Conservation (phyloP, 495 filamentous ascomycete genomes). For the Copromyces sp. region DNA sequence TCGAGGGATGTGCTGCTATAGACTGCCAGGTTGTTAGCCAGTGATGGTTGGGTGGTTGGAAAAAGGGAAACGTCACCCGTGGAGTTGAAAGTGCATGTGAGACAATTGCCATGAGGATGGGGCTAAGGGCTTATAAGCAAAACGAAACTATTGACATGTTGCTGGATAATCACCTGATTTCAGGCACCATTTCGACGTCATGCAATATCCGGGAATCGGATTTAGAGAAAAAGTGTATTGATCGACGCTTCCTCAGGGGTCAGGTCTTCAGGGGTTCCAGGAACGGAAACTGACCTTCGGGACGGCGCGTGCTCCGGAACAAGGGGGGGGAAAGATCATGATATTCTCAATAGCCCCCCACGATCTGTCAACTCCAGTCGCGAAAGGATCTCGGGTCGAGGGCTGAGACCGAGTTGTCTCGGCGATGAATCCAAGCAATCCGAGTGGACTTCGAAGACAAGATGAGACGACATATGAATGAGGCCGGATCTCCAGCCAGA, state of each 20-base stretch:
- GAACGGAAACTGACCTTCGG: not conserved
- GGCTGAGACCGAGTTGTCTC: not conserved
- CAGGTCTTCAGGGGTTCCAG: not conserved
- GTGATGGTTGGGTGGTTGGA: not conserved
- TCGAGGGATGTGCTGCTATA: not conserved
- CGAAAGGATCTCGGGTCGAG: not conserved
- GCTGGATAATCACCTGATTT: not conserved
- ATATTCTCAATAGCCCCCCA: not conserved
- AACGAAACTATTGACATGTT: not conserved
- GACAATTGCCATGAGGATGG: not conserved
- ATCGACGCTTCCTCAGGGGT: not conserved
- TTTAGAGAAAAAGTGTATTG: not conserved
- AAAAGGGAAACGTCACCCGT: not conserved
- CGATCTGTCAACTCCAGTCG: not conserved
- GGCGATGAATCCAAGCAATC: not conserved
- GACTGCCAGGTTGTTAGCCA: not conserved
- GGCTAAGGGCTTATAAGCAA: not conserved
- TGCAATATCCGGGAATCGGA: not conserved
- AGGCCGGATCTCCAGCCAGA: not conserved
- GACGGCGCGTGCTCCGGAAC: not conserved
- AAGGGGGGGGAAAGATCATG: not conserved
- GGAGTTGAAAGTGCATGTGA: not conserved
- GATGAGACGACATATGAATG: not conserved
- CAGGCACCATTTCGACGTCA: not conserved
- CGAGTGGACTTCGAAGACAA: not conserved